These are phyloP conservation scores for Apophysomyces sp. DNA, from an alignment of 371 early-diverging fungal species.

Conservation along the genomic window DNA sequence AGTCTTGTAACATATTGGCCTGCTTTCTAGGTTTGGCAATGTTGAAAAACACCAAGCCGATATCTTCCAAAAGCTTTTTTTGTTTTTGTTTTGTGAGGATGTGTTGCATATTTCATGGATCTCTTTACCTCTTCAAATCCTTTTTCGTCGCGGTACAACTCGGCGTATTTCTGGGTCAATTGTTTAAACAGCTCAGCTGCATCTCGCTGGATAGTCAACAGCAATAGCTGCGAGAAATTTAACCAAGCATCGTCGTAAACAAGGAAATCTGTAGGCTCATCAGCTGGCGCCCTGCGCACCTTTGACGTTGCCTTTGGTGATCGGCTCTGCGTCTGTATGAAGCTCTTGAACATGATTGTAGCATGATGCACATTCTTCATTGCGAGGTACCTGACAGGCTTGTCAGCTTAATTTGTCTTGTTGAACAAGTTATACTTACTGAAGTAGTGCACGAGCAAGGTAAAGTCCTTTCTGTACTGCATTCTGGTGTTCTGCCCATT, in stretches of 20 bases:
- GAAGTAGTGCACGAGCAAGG: conserved; percentile 77
- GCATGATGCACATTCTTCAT: conserved; percentile 76
- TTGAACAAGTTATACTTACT: conserved; percentile 45
- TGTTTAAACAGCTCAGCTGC: conserved; percentile 59
- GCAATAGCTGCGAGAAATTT: conserved; percentile 69
- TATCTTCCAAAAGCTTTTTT: conserved; percentile 56
- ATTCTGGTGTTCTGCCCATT: conserved; percentile 56
- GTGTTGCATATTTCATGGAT: background rate
- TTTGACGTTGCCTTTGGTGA: conserved; percentile 28
- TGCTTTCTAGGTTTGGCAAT: conserved; percentile 66
- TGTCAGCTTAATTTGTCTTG: background rate
- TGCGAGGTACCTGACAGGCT: conserved; percentile 46
- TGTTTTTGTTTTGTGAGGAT: background rate
- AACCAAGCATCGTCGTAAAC: conserved; percentile 62
- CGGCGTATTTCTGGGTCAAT: conserved; percentile 55
- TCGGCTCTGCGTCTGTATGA: conserved; percentile 32
- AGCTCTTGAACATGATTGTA: conserved; percentile 60
- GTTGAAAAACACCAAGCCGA: conserved; percentile 69
- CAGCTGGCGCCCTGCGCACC: conserved; percentile 39
- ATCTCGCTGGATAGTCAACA: conserved; percentile 71
- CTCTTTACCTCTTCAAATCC: conserved; percentile 37
- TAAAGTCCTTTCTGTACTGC: conserved; percentile 67
- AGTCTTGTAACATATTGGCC: conserved; percentile 67
- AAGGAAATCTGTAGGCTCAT: conserved; percentile 32
- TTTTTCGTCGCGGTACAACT: conserved; percentile 30